Conservation (phyloP, 1,139 yeast species). For the Zhuliangozyma blackwelliae region DNA sequence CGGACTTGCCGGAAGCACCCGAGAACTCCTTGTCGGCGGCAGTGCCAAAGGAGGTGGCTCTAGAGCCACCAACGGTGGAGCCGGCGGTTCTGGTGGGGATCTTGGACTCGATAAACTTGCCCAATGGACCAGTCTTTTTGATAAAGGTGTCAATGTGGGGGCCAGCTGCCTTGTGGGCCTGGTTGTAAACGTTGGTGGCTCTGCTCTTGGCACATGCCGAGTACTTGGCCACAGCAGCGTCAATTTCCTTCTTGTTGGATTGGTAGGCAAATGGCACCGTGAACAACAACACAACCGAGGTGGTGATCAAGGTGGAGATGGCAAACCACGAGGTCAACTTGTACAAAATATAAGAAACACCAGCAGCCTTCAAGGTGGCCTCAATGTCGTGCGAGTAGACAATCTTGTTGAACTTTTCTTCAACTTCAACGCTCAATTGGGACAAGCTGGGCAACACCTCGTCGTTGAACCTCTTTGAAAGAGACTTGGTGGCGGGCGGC, state of each 20-base stretch:
- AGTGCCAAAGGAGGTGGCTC: constrained; percentile 24
- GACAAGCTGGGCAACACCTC: constrained; percentile 43
- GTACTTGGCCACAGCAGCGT: constrained; percentile 60
- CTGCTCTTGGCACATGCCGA: constrained; percentile 55
- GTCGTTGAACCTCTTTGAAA: constrained; percentile 37
- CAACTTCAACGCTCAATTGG: constrained; percentile 37
- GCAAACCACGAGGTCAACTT: constrained; percentile 76
- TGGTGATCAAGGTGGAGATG: constrained; percentile 59
- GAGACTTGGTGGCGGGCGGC: constrained; percentile 41
- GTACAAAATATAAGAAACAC: constrained; percentile 59
- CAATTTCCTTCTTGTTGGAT: constrained; percentile 75
- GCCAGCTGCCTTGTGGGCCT: constrained; percentile 54
- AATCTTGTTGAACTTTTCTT: constrained; percentile 52
- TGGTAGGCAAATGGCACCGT: constrained; percentile 72
- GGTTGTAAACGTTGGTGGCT: constrained; percentile 44
- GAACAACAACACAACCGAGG: constrained; percentile 61
- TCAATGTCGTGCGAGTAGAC: constrained; percentile 65
- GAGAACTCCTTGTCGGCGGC: constrained; percentile 15
- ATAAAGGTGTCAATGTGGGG: constrained; percentile 43
- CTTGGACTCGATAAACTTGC: constrained; percentile 52
- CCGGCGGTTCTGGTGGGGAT: constrained; percentile 72
- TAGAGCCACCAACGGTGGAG: constrained; percentile 54
- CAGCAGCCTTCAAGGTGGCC: constrained; percentile 70
- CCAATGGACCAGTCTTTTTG: constrained; percentile 63
- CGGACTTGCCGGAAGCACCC: constrained; percentile 14